Evolutionary conservation across 495 filamentous ascomycete species (phyloP).

Genomic region (Hypoxylon intermedium): DNA sequence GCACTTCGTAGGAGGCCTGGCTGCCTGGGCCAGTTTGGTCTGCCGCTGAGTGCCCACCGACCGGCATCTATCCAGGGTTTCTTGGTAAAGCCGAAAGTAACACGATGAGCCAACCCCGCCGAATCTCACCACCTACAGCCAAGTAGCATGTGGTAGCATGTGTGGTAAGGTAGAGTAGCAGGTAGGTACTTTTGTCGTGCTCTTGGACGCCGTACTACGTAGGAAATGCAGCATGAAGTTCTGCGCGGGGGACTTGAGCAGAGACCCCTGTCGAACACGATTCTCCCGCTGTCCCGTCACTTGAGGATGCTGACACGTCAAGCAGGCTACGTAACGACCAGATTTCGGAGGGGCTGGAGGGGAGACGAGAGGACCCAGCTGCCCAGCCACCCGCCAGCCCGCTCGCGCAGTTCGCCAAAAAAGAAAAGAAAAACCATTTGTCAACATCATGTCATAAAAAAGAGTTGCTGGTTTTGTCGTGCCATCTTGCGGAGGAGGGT

Average conservation of each 20-base stretch:
- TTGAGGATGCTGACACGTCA: constrained; percentile 31
- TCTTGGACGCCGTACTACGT: constrained; percentile 8
- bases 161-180: not conserved
- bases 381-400: constrained; percentile 30
- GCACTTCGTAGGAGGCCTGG: constrained; percentile 5
- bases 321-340: constrained; percentile 28
- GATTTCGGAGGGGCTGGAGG: constrained; percentile 15
- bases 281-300: constrained; percentile 23
- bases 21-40: constrained; percentile 31
- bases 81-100: constrained; percentile 36
- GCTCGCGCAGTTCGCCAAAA: constrained; percentile 6
- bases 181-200: constrained; percentile 15
- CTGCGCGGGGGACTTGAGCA: constrained; percentile 12
- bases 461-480: constrained; percentile 9
- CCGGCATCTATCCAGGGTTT: constrained; percentile 33
- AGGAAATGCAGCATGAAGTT: constrained; percentile 12
- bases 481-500: constrained; percentile 7
- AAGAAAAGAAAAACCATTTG: not conserved
- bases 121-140: constrained; percentile 30
- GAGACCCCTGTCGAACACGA: constrained; percentile 22
- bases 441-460: not conserved
- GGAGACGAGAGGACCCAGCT: constrained; percentile 7
- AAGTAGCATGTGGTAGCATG: not conserved
- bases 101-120: constrained; percentile 35
- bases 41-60: constrained; percentile 31